Conservation (phyloP, 2,329 filamentous ascomycete species). For the Fusarium pseudograminearum region DNA sequence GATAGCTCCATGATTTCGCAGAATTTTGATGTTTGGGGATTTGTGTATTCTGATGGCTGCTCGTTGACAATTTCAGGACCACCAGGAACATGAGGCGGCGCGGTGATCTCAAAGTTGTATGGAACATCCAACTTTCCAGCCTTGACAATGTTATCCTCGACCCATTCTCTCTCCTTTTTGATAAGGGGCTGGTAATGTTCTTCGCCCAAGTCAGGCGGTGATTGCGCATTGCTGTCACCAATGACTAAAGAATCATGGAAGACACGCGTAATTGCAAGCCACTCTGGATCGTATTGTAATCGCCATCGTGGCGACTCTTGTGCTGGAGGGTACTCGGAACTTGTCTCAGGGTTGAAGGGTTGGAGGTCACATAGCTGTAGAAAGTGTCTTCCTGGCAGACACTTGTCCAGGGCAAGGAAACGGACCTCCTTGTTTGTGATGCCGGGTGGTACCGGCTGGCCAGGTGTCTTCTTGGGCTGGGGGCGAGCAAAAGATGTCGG, state of each 20-base stretch:
- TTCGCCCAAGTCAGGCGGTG: slow-evolving; percentile 74
- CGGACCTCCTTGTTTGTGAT: slow-evolving; percentile 84
- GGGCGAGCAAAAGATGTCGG: slow-evolving; percentile 77
- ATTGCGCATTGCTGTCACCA: slow-evolving; percentile 67
- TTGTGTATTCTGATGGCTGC: slow-evolving; percentile 85
- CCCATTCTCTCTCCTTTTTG: slow-evolving; percentile 78
- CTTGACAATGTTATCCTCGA: slow-evolving; percentile 79
- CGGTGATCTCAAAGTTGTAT: slow-evolving; percentile 80
- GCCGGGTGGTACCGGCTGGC: slow-evolving; percentile 73
- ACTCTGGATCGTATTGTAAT: slow-evolving; percentile 90
- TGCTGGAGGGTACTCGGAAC: slow-evolving; percentile 34
- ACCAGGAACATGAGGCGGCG: slow-evolving; percentile 73
- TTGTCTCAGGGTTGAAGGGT: slow-evolving; percentile 56
- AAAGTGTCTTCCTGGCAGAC: slow-evolving; percentile 81
- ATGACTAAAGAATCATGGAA: slow-evolving; percentile 76
- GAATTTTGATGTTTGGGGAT: slow-evolving; percentile 85
- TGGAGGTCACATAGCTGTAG: slow-evolving; percentile 79
- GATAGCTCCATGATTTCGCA: slow-evolving; percentile 81
- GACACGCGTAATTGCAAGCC: slow-evolving; percentile 90
- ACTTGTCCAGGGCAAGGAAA: slow-evolving; percentile 94
- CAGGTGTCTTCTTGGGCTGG: slow-evolving; percentile 58
- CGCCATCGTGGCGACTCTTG: slow-evolving; percentile 59
- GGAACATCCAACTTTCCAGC: slow-evolving; percentile 75
- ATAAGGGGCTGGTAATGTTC: slow-evolving; percentile 76
- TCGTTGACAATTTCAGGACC: slow-evolving; percentile 68